Evolutionary conservation across 2,329 filamentous ascomycete species (phyloP).

Genomic region (Dactylellina parvicollis): DNA sequence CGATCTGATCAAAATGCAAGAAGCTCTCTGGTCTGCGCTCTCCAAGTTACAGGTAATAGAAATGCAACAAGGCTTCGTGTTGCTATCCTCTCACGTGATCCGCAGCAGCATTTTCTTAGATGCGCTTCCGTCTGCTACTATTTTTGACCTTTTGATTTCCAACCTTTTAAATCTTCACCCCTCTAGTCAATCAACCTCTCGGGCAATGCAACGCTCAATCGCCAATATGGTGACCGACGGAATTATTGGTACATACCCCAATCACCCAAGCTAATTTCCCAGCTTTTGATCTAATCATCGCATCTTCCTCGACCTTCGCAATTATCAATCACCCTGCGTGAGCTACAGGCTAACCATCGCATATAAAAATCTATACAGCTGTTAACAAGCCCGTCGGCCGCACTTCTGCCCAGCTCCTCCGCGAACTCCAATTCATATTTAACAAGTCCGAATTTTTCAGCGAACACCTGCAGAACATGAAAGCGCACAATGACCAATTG

Average conservation of each 20-base stretch:
- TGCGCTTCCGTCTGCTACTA: background rate
- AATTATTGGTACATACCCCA: slow-evolving; percentile 35
- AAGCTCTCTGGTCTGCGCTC: too few species aligned
- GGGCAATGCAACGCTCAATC: slow-evolving; percentile 30
- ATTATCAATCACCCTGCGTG: background rate
- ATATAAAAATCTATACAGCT: slow-evolving; percentile 66
- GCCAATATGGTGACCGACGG: slow-evolving; percentile 45
- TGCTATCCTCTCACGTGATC: background rate
- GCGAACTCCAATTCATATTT: slow-evolving; percentile 85
- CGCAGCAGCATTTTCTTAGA: background rate
- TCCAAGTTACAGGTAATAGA: too few species aligned
- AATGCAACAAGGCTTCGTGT: too few species aligned
- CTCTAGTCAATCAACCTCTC: background rate
- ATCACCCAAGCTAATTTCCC: background rate
- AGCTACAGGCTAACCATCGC: slow-evolving; percentile 30
- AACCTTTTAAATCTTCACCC: background rate
- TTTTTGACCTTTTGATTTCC: too few species aligned
- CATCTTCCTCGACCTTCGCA: too few species aligned
- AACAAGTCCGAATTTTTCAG: slow-evolving; percentile 81
- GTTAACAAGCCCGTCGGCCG: slow-evolving; percentile 91
- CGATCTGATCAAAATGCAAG: too few species aligned
- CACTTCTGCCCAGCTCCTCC: slow-evolving; percentile 89
- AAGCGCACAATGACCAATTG: slow-evolving; percentile 68
- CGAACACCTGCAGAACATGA: slow-evolving; percentile 76
- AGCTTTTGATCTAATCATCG: background rate